phyloP scores from a whole-genome alignment of 2,329 filamentous ascomycete species.

The Pseudocercospora eumusae region DNA sequence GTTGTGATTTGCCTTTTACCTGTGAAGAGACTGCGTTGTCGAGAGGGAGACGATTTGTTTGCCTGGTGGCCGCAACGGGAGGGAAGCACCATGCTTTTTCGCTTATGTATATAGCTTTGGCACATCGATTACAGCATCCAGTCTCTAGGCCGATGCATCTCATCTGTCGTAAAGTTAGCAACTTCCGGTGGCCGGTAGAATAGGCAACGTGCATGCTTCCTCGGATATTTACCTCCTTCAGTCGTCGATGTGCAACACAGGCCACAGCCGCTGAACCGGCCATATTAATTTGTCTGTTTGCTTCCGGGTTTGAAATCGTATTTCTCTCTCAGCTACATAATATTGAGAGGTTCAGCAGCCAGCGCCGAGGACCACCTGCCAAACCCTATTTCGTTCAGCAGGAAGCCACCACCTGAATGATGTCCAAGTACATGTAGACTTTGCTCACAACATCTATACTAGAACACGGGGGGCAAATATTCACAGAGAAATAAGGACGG shows the following conservation, averaged over 20 bases:
- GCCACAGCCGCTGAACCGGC: conserved; percentile 8
- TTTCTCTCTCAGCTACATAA: not conserved
- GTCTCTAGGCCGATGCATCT: conserved; percentile 1
- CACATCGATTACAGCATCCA: conserved; percentile 1
- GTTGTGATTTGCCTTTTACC: not conserved
- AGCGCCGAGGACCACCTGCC: not conserved
- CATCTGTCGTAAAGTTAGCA: conserved; percentile 2
- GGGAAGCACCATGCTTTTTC: not conserved
- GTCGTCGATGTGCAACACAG: conserved; percentile 1
- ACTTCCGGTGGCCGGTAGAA: not conserved
- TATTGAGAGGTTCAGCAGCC: not conserved
- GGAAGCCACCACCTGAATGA: not conserved
- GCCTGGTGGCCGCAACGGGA: conserved; percentile 1
- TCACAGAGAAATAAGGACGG: too few relatives aligned
- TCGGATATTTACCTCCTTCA: not conserved
- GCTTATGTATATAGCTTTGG: conserved; percentile 6
- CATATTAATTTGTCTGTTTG: not conserved
- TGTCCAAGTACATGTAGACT: not conserved
- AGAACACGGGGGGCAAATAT: not conserved
- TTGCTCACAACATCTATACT: not conserved
- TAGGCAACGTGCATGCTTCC: not conserved
- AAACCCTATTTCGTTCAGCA: not conserved
- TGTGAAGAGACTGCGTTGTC: not conserved
- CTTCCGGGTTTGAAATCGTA: not conserved
- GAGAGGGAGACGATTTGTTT: not conserved